Conservation (phyloP, 106 monocot species). For the Narthecium ossifragum region DNA sequence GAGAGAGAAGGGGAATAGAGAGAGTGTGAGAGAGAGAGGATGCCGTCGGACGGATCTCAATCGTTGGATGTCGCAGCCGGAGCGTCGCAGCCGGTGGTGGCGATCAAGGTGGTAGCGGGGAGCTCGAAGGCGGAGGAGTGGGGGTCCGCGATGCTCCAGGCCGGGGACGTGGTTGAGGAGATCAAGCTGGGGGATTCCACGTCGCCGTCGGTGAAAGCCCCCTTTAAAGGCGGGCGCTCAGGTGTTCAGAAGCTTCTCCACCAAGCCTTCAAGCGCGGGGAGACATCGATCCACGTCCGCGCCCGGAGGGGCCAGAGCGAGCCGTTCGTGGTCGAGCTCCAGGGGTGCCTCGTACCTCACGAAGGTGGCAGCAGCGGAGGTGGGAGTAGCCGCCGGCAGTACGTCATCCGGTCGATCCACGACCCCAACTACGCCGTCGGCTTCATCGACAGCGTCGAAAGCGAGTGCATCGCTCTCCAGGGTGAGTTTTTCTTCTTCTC, state of each 20-base stretch:
- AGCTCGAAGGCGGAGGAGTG: conserved; percentile 61
- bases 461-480: conserved; percentile 63
- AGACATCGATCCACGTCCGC: conserved; percentile 52
- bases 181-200: conserved; percentile 47
- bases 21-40: no score
- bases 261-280: conserved; percentile 48
- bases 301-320: conserved; percentile 27
- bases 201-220: conserved; percentile 15
- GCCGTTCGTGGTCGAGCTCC: conserved; percentile 31
- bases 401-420: conserved; percentile 59
- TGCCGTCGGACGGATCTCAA: conserved; percentile 20
- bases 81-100: no score
- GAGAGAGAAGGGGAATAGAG: conserved; percentile 5
- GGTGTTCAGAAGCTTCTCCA: conserved; percentile 67
- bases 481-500: conserved; percentile 15
- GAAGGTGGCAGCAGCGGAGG: conserved; percentile 4
- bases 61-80: background rate
- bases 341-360: conserved; percentile 69
- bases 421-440: conserved; percentile 79
- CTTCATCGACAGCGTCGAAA: conserved; percentile 63
- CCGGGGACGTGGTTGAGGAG: conserved; percentile 86
- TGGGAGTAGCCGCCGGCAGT: conserved; percentile 21
- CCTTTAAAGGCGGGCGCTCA: conserved; percentile 60
- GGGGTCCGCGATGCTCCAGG: conserved; percentile 47
- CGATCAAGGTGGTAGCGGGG: conserved; percentile 54